Percentiles rank a stretch among this genome's conserved stretches.
phyloP scores from a whole-genome alignment of 2,329 filamentous ascomycete species.

The Exophiala phaeomuriformis region DNA sequence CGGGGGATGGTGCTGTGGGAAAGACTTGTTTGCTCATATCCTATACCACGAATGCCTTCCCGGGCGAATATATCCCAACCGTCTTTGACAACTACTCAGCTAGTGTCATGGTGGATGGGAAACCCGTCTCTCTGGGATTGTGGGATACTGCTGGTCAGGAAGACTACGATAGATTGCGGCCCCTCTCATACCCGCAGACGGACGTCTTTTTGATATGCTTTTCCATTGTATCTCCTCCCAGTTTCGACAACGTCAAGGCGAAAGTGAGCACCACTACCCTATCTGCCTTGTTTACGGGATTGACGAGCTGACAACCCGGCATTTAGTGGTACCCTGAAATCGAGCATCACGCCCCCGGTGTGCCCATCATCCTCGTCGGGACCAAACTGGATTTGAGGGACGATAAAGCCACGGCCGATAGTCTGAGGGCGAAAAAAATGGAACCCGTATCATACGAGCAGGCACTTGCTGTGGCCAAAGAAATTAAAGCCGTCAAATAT shows the following conservation, averaged over 20 bases:
- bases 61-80: slow-evolving; percentile 99
- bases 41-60: slow-evolving; percentile 98
- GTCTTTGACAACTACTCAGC: slow-evolving; percentile 99
- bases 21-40: slow-evolving; percentile 99
- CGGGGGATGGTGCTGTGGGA: slow-evolving; percentile 96
- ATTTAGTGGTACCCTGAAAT: slow-evolving; percentile 95
- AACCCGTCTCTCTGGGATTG: slow-evolving; percentile 89
- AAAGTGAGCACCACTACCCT: slow-evolving; percentile 56
- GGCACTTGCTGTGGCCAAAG: slow-evolving; percentile 79
- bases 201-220: slow-evolving; percentile 99
- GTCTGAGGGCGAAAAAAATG: slow-evolving; percentile 85
- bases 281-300: neutral
- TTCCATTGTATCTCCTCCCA: slow-evolving; percentile 93
- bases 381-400: slow-evolving; percentile 95
- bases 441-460: slow-evolving; percentile 94
- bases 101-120: slow-evolving; percentile 97
- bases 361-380: slow-evolving; percentile 93
- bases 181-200: slow-evolving; percentile 94
- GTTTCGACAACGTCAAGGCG: slow-evolving; percentile 97
- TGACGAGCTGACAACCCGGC: slow-evolving; percentile 4
- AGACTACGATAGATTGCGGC: slow-evolving; percentile 92
- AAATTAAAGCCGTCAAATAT: slow-evolving; percentile 95
- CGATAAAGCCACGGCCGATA: slow-evolving; percentile 72
- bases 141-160: slow-evolving; percentile 99
- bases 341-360: slow-evolving; percentile 88